phyloP scores from a whole-genome alignment of 768 basidiomycete species.

The Myochromella boudieri region DNA sequence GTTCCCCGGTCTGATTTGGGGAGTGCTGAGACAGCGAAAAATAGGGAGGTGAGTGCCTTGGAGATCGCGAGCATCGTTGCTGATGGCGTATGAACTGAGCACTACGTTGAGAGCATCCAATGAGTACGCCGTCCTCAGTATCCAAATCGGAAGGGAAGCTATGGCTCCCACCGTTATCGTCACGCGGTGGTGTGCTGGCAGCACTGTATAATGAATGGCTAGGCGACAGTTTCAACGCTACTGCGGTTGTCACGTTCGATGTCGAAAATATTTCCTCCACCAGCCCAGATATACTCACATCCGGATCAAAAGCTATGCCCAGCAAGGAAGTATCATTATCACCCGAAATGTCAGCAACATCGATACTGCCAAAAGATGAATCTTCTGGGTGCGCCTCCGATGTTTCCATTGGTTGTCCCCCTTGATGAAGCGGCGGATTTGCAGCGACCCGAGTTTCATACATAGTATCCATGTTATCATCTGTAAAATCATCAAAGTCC shows the following conservation, averaged over 20 bases:
- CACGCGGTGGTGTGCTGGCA: slow-evolving; percentile 45
- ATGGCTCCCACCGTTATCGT: slow-evolving; percentile 9
- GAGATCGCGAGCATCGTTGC: slow-evolving; percentile 29
- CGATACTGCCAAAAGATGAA: slow-evolving; percentile 44
- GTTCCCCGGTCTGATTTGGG: no score
- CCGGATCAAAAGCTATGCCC: slow-evolving; percentile 38
- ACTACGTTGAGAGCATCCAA: slow-evolving; percentile 62
- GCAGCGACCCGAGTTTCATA: slow-evolving; percentile 36
- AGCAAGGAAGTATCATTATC: slow-evolving; percentile 33
- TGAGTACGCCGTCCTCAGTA: slow-evolving; percentile 61
- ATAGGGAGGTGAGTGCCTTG: slow-evolving; percentile 33
- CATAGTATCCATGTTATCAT: slow-evolving; percentile 23
- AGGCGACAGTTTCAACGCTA: background rate
- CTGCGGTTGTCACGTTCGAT: slow-evolving; percentile 25
- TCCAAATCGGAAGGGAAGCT: slow-evolving; percentile 57
- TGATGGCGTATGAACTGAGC: slow-evolving; percentile 51
- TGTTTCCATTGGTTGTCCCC: slow-evolving; percentile 31
- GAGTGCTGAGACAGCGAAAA: slow-evolving; percentile 26
- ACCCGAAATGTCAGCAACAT: slow-evolving; percentile 39
- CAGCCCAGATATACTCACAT: slow-evolving; percentile 67
- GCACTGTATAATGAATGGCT: background rate
- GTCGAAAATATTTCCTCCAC: slow-evolving; percentile 68
- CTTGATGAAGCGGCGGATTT: slow-evolving; percentile 41
- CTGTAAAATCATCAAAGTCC: slow-evolving; percentile 25
- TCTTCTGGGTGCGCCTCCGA: slow-evolving; percentile 24